phyloP scores from a whole-genome alignment of 768 basidiomycete genomes.

The Erythrobasidium yunnanense region DNA sequence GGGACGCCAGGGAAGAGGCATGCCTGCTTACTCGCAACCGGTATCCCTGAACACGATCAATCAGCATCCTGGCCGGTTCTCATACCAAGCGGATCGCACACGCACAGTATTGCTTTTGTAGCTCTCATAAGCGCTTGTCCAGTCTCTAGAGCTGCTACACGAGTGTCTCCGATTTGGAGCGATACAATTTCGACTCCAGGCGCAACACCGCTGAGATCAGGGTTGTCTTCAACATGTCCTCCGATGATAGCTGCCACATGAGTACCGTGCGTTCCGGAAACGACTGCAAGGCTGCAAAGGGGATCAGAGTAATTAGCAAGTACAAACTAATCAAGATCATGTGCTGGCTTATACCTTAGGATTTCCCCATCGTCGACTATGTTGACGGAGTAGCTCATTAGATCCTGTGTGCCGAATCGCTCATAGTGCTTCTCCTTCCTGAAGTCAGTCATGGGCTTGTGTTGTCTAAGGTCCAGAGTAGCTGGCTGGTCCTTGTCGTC shows the following conservation, averaged over 20 bases:
- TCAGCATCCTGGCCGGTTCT: background rate
- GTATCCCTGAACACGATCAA: background rate
- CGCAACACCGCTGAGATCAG: constrained; percentile 28
- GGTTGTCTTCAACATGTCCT: constrained; percentile 2
- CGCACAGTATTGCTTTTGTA: constrained; percentile 16
- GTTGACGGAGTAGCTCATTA: constrained; percentile 25
- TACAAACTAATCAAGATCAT: background rate
- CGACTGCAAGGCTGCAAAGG: background rate
- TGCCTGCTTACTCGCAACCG: too few species aligned
- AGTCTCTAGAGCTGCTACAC: constrained; percentile 18
- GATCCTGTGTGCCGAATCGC: constrained; percentile 26
- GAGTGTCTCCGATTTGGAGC: constrained; percentile 28
- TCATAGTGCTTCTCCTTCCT: constrained; percentile 23
- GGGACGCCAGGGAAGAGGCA: too few species aligned
- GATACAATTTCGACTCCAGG: constrained; percentile 29
- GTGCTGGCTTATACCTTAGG: background rate
- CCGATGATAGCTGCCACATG: constrained; percentile 28
- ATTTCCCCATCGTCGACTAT: constrained; percentile 25
- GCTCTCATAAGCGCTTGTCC: constrained; percentile 27
- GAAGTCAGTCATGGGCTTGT: constrained; percentile 27
- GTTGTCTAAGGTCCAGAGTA: background rate
- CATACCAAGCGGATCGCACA: background rate
- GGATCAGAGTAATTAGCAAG: background rate
- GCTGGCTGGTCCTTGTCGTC: background rate
- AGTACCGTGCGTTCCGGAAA: constrained; percentile 23